Evolutionary conservation across 805 yeast species (phyloP), one percentile per base, ranked within the genome.

Genomic region (Ogataea kodamae): DNA sequence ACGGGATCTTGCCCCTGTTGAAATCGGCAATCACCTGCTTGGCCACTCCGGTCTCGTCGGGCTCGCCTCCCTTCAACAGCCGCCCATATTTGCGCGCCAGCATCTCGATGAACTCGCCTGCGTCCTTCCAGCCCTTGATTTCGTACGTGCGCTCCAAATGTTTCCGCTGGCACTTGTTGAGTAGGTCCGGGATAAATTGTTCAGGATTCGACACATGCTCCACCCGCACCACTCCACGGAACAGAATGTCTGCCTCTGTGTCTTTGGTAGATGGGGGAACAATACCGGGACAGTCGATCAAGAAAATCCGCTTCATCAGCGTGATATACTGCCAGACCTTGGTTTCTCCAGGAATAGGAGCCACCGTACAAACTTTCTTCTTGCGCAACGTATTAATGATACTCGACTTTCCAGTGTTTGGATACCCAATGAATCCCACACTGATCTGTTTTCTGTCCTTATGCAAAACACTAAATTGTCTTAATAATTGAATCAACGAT

Each of bases 251-350:
- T 17, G 95, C 78, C 57, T 87, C 95, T 1, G 90, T 64, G 59
- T 92, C 98, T 52, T 80, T 87, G 18, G 78, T 58, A 11, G 94
- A 83, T 17, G 98, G 98, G 7, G 98, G 98, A 13, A 90, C 98
- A 55, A 90, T 90, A 64, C 98, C 98, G 3, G 98, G 98, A 70
- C 98, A 92, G 65, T 90, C 98, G 53, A 90, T 92, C 52, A 90
- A 68, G 64, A 89, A 90, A 33, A 90, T 90, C 47, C 90, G 76
- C 70, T 90, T 90, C 97, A 92, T 90, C 51, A 90, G 70, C 4
- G 98, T 89, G 52, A 90, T 89, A 67, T 90, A 90, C 68, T 90
- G 98, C 98, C 98, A 90, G 27, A 90, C 97, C 63, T 90, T 90
- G 21, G 98, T 90, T 59, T 90, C 98, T 60, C 98, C 98, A 18